These are phyloP conservation scores for Dillenia suffruticosa DNA, from an alignment of 164 flowering plant species.

Conservation along the genomic window DNA sequence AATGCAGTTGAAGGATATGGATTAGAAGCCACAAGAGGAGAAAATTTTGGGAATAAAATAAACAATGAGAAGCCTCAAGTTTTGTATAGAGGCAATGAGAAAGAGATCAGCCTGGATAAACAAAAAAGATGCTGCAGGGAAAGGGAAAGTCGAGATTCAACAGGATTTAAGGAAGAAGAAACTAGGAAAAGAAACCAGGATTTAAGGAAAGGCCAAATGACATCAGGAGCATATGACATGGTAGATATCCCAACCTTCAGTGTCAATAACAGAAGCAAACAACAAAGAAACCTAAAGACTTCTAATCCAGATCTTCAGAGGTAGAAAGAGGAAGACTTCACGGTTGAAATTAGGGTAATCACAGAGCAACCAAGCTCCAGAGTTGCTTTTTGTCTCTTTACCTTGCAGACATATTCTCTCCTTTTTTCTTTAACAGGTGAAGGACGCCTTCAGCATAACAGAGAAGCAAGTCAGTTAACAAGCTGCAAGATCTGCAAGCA, in stretches of 20 bases:
- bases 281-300: slow-evolving; percentile 11
- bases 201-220: too few relatives aligned
- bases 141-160: too few relatives aligned
- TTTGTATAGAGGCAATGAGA: too few relatives aligned
- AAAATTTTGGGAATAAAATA: too few relatives aligned
- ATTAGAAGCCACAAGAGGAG: too few relatives aligned
- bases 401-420: slow-evolving; percentile 99
- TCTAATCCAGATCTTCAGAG: slow-evolving; percentile 14
- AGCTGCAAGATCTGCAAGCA: slow-evolving; percentile 45
- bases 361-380: slow-evolving; percentile 32
- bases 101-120: too few relatives aligned
- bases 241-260: slow-evolving; percentile 5
- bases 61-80: too few relatives aligned
- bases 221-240: too few relatives aligned
- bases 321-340: background rate
- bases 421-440: slow-evolving; percentile 92
- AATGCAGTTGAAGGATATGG: too few relatives aligned
- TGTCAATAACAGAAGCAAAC: slow-evolving; percentile 8
- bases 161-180: too few relatives aligned
- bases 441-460: slow-evolving; percentile 92
- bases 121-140: too few relatives aligned
- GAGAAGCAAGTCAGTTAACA: slow-evolving; percentile 78
- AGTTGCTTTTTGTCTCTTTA: slow-evolving; percentile 47
- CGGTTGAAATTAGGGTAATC: slow-evolving; percentile 14
- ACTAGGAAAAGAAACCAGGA: too few relatives aligned